Conservation (phyloP, 75 land plant genomes). For the Pinus taeda region DNA sequence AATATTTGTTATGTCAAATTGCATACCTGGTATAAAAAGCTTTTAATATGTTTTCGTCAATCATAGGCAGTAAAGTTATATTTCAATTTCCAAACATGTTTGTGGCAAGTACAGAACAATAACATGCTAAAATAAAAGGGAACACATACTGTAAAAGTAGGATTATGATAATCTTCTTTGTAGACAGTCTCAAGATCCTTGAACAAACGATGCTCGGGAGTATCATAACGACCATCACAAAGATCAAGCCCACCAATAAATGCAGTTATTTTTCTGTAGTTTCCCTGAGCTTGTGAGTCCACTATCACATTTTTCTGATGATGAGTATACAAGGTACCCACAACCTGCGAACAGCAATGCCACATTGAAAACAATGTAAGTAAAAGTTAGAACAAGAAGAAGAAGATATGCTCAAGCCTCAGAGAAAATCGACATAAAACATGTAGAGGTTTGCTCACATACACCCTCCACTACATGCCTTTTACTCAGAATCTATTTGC, state of each 20-base stretch:
- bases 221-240: slow-evolving; percentile 95
- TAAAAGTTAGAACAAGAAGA: background rate
- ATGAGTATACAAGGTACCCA: slow-evolving; percentile 91
- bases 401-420: background rate
- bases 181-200: slow-evolving; percentile 62
- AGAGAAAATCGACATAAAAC: background rate
- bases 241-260: slow-evolving; percentile 93
- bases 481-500: background rate
- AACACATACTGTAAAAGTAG: slow-evolving; percentile 69
- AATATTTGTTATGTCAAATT: background rate
- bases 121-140: slow-evolving; percentile 1
- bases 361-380: slow-evolving; percentile 1
- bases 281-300: slow-evolving; percentile 74
- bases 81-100: background rate
- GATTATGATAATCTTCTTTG: slow-evolving; percentile 79
- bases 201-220: slow-evolving; percentile 81
- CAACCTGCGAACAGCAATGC: slow-evolving; percentile 57
- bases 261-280: slow-evolving; percentile 74
- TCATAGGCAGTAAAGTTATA: background rate
- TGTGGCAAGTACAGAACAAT: background rate
- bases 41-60: too few relatives aligned
- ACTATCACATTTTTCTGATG: slow-evolving; percentile 90
- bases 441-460: background rate
- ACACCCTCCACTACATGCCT: background rate
- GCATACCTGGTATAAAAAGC: too few relatives aligned